Evolutionary conservation across 176 grass and related monocot species (phyloP).

Genomic region (Thalia dealbata): DNA sequence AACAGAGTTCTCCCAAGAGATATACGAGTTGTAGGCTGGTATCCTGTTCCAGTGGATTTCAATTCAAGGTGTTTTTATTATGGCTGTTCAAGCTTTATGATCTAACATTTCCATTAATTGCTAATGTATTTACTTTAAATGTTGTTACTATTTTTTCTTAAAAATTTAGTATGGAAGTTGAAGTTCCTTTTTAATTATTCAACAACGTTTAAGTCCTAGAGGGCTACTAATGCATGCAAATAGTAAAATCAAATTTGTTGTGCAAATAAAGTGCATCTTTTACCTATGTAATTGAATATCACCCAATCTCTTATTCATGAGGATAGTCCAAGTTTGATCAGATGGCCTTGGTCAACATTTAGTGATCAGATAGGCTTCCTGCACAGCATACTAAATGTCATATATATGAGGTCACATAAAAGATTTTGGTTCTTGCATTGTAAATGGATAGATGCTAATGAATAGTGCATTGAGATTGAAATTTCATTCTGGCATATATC

Average conservation of each 20-base stretch:
- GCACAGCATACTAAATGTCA: neutral
- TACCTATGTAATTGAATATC: neutral
- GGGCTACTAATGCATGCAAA: neutral
- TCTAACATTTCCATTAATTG: neutral
- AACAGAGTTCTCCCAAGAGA: constrained; percentile 80
- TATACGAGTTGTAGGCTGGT: constrained; percentile 87
- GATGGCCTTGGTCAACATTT: neutral
- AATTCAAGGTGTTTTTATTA: constrained; percentile 53
- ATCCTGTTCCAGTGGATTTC: constrained; percentile 63
- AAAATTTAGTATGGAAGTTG: neutral
- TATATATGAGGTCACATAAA: neutral
- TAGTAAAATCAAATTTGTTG: neutral
- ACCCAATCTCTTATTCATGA: neutral
- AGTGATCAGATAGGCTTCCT: neutral
- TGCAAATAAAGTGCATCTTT: neutral
- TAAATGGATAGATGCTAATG: too few species aligned
- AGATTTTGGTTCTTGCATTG: too few species aligned
- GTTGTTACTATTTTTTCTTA: neutral
- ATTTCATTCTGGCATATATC: neutral
- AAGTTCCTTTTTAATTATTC: neutral
- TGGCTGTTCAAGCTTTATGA: constrained; percentile 4
- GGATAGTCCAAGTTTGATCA: too few species aligned
- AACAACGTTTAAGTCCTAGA: neutral
- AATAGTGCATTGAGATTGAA: too few species aligned
- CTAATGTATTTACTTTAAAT: neutral